phyloP scores from a whole-genome alignment of 768 basidiomycete genomes.

The Coprinopsis sp. region DNA sequence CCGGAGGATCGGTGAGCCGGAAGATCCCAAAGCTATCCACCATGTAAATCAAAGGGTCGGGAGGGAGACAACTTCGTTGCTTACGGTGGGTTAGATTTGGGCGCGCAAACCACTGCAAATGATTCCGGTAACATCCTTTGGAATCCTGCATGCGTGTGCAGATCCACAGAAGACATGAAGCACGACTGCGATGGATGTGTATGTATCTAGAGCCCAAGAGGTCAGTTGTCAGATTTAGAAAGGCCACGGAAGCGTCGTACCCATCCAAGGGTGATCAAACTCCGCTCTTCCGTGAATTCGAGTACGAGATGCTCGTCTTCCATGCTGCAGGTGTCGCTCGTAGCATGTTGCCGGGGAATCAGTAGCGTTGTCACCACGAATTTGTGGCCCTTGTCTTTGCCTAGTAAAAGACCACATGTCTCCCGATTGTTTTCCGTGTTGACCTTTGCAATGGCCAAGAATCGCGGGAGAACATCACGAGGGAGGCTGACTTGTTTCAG shows the following conservation, averaged over 20 bases:
- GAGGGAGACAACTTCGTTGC: no score
- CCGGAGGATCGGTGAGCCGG: conserved; percentile 86
- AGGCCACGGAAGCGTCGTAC: conserved; percentile 38
- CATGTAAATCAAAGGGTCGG: neutral
- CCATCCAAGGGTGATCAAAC: conserved; percentile 88
- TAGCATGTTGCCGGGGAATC: conserved; percentile 85
- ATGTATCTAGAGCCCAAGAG: conserved; percentile 58
- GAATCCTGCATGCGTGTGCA: conserved; percentile 89
- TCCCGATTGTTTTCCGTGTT: conserved; percentile 79
- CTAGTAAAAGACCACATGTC: conserved; percentile 83
- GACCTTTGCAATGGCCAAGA: conserved; percentile 69
- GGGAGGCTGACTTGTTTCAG: conserved; percentile 69
- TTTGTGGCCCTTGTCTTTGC: conserved; percentile 56
- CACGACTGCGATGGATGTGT: conserved; percentile 90
- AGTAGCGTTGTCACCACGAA: conserved; percentile 76
- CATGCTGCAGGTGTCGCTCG: conserved; percentile 91
- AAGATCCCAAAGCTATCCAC: conserved; percentile 74
- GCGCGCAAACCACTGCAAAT: conserved; percentile 90
- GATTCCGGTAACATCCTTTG: conserved; percentile 89
- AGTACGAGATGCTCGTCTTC: conserved; percentile 84
- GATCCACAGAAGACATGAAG: conserved; percentile 93
- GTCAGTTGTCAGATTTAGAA: neutral
- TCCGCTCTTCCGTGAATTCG: conserved; percentile 77
- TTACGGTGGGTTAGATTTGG: conserved; percentile 69
- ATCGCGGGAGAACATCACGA: conserved; percentile 65